These are phyloP conservation scores for Agarophyton chilense DNA, from an alignment of 23 red algal species.

Conservation along the genomic window DNA sequence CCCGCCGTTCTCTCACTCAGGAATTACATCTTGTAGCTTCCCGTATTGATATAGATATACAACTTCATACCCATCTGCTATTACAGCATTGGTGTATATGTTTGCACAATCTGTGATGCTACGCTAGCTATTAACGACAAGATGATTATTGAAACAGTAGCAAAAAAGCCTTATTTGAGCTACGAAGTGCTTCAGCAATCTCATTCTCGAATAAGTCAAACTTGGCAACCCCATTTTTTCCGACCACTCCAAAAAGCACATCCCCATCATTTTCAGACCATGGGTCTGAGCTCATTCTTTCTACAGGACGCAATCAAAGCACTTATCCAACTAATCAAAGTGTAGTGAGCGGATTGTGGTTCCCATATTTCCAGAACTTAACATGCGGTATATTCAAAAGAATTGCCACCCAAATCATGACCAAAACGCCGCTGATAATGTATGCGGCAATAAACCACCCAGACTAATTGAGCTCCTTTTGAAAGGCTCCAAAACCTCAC, in stretches of 20 bases:
- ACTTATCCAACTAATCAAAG: constrained; percentile 2
- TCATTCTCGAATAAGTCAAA: not conserved
- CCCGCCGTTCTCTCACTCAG: too few species aligned
- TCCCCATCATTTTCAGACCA: not conserved
- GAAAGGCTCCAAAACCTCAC: not conserved
- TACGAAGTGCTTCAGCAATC: not conserved
- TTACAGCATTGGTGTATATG: too few species aligned
- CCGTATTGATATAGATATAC: too few species aligned
- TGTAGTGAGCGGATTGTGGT: not conserved
- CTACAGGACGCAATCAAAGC: not conserved
- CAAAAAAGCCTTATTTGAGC: constrained; percentile 2
- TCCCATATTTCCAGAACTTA: too few species aligned
- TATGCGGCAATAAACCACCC: not conserved
- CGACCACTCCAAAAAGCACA: constrained; percentile 3
- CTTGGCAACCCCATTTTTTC: not conserved
- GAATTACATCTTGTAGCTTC: too few species aligned
- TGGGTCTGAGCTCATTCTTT: too few species aligned
- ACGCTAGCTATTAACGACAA: too few species aligned
- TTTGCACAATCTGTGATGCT: too few species aligned
- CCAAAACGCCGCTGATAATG: not conserved
- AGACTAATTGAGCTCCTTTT: not conserved
- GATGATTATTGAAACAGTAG: not conserved
- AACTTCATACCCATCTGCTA: too few species aligned
- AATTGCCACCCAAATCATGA: not conserved
- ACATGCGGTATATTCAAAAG: not conserved